phyloP scores from a whole-genome alignment of 1,139 yeast genomes.

The Pichia terricola region DNA sequence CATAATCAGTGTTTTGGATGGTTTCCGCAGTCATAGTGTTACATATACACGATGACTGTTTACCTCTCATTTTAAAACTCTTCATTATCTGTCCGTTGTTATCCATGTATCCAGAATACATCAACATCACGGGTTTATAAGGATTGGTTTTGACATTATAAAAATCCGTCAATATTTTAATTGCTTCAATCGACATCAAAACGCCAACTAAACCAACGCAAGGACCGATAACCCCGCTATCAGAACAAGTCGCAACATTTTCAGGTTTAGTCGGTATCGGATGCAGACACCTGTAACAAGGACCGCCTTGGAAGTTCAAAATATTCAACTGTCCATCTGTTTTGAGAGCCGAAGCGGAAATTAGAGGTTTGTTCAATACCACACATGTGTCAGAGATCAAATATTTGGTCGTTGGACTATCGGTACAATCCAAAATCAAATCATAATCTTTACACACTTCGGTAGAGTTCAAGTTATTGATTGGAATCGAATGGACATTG shows the following conservation, averaged over 20 bases:
- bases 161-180: slow-evolving; percentile 57
- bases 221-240: slow-evolving; percentile 94
- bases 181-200: slow-evolving; percentile 80
- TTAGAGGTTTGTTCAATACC: slow-evolving; percentile 54
- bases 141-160: slow-evolving; percentile 26
- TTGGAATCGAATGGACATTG: slow-evolving; percentile 40
- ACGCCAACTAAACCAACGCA: slow-evolving; percentile 88
- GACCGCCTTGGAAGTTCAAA: slow-evolving; percentile 64
- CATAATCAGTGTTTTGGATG: slow-evolving; percentile 49
- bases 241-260: slow-evolving; percentile 77
- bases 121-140: slow-evolving; percentile 60
- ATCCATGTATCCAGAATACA: slow-evolving; percentile 62
- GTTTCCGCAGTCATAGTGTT: slow-evolving; percentile 45
- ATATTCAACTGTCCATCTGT: slow-evolving; percentile 86
- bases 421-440: slow-evolving; percentile 85
- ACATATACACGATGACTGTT: slow-evolving; percentile 49
- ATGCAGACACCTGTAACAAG: slow-evolving; percentile 90
- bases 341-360: slow-evolving; percentile 87
- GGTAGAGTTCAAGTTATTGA: slow-evolving; percentile 53
- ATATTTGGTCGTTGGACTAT: slow-evolving; percentile 82
- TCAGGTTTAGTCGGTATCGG: slow-evolving; percentile 87
- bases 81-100: slow-evolving; percentile 48
- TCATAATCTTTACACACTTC: slow-evolving; percentile 57
- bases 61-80: slow-evolving; percentile 70
- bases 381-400: slow-evolving; percentile 83